Conservation (phyloP, 1,284 basidiomycete species). For the Irpex lacteus region DNA sequence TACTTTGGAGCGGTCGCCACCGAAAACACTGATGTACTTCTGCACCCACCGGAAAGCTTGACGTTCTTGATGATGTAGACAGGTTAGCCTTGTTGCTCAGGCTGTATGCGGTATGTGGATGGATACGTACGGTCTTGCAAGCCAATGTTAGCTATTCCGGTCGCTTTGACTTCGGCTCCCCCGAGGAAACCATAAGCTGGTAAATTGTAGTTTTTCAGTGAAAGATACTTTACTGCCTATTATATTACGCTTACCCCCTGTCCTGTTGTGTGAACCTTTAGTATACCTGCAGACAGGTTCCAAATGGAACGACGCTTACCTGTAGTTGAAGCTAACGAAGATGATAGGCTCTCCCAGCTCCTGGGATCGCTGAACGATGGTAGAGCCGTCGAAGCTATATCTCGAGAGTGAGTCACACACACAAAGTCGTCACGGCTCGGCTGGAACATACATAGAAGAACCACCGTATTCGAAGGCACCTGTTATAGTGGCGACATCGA, state of each 20-base stretch:
- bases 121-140: slow-evolving; percentile 46
- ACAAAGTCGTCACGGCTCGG: neutral
- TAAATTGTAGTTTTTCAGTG: neutral
- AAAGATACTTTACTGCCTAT: neutral
- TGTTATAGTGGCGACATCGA: slow-evolving; percentile 1
- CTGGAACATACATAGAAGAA: neutral
- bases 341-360: slow-evolving; percentile 31
- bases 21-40: slow-evolving; percentile 38
- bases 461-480: slow-evolving; percentile 30
- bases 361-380: slow-evolving; percentile 32
- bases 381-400: slow-evolving; percentile 24
- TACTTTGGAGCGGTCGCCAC: slow-evolving; percentile 38
- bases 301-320: slow-evolving; percentile 11
- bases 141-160: slow-evolving; percentile 52
- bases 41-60: slow-evolving; percentile 58
- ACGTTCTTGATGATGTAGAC: slow-evolving; percentile 36
- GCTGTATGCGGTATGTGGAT: neutral
- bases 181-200: slow-evolving; percentile 44
- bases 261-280: neutral
- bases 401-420: neutral
- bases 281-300: neutral
- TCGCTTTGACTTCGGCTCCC: slow-evolving; percentile 47
- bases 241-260: neutral
- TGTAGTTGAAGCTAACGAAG: slow-evolving; percentile 33
- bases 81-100: too few relatives aligned